phyloP scores from a whole-genome alignment of 2,329 filamentous ascomycete species.

The Annulohypoxylon truncatum region DNA sequence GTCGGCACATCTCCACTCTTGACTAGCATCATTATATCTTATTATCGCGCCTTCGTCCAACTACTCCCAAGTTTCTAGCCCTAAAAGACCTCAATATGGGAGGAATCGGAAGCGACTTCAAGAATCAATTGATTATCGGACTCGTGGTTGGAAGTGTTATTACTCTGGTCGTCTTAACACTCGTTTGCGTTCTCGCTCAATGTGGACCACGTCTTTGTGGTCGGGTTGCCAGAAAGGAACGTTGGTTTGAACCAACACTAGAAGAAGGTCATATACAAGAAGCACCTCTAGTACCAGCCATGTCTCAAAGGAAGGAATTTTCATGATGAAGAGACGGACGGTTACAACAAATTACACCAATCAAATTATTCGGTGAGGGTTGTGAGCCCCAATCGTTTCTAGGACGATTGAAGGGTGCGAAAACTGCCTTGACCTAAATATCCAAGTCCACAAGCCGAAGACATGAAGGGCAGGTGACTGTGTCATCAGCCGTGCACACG shows the following conservation, averaged over 20 bases:
- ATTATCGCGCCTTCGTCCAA: neutral
- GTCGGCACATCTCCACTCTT: neutral
- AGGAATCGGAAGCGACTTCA: constrained; percentile 32
- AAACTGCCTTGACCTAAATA: neutral
- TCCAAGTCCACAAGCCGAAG: neutral
- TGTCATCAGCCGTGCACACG: constrained; percentile 5
- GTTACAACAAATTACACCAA: neutral
- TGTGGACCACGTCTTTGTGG: constrained; percentile 43
- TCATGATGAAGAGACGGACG: neutral
- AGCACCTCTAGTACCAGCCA: constrained; percentile 14
- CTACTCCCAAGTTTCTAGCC: neutral
- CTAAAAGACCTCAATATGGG: neutral
- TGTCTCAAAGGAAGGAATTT: constrained; percentile 4
- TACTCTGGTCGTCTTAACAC: constrained; percentile 35
- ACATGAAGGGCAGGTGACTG: neutral
- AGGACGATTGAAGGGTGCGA: neutral
- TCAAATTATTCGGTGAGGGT: neutral
- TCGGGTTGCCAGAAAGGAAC: constrained; percentile 33
- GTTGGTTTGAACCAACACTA: constrained; percentile 32
- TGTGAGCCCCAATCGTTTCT: neutral
- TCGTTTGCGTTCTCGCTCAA: constrained; percentile 44
- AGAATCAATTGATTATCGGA: constrained; percentile 35
- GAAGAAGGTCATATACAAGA: constrained; percentile 35
- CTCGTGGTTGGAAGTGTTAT: constrained; percentile 36
- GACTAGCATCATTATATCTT: neutral